These are phyloP conservation scores for Endocalyx cinctus DNA, from an alignment of 2,329 filamentous ascomycete genomes.

Conservation along the genomic window DNA sequence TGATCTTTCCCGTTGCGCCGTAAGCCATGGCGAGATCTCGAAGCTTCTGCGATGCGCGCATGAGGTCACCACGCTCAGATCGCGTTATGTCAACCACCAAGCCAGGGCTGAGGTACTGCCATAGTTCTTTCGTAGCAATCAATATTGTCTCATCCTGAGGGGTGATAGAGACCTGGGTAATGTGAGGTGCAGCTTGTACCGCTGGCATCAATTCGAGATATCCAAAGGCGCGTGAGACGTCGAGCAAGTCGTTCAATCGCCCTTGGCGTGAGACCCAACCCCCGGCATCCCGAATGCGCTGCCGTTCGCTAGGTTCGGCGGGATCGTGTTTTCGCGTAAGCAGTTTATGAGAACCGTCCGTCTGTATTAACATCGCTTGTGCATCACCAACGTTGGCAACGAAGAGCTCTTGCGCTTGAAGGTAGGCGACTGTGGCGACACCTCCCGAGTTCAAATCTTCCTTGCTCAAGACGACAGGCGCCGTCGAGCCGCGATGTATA, in stretches of 20 bases:
- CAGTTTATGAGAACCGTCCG: conserved; percentile 76
- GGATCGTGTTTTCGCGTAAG: conserved; percentile 92
- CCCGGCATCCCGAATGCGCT: conserved; percentile 87
- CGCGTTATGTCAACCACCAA: conserved; percentile 88
- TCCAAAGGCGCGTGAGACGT: conserved; percentile 91
- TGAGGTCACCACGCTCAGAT: conserved; percentile 81
- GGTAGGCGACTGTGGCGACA: conserved; percentile 85
- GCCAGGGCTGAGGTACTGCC: conserved; percentile 88
- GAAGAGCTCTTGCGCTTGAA: conserved; percentile 85
- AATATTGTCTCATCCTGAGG: conserved; percentile 93
- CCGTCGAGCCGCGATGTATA: conserved; percentile 65
- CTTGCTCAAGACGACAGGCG: conserved; percentile 74
- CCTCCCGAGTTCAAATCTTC: conserved; percentile 88
- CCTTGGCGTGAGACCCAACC: conserved; percentile 95
- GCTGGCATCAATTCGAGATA: conserved; percentile 90
- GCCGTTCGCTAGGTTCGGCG: conserved; percentile 75
- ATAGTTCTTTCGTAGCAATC: conserved; percentile 85
- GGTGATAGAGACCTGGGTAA: conserved; percentile 70
- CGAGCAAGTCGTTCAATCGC: conserved; percentile 83
- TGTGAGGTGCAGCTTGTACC: conserved; percentile 84
- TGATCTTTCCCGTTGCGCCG: conserved; percentile 88
- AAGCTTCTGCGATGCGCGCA: conserved; percentile 91
- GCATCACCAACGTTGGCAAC: conserved; percentile 94
- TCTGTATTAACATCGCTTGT: conserved; percentile 91
- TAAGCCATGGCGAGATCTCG: conserved; percentile 94